A percentile compares a stretch with the other conserved stretches of the same genome.
Conservation (phyloP, 768 basidiomycete species). For the Ephemerocybe angulata region DNA sequence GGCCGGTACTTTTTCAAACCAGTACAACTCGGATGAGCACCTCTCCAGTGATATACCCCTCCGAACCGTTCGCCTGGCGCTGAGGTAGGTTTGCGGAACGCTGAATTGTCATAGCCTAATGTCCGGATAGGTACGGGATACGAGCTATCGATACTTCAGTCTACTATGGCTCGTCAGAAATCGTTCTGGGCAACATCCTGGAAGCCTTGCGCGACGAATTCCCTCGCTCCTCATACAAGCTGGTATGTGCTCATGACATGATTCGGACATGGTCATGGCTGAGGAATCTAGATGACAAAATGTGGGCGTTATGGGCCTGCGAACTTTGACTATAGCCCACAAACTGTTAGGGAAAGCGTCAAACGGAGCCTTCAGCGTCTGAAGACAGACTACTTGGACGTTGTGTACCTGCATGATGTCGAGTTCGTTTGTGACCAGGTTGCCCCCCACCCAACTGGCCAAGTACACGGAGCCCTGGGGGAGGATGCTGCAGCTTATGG, state of each 20-base stretch:
- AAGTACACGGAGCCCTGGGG: constrained; percentile 52
- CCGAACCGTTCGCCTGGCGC: constrained; percentile 67
- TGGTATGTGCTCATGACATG: constrained; percentile 42
- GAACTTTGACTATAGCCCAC: constrained; percentile 72
- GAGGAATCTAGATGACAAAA: constrained; percentile 66
- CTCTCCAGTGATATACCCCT: constrained; percentile 55
- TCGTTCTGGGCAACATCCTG: constrained; percentile 66
- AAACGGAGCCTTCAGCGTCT: constrained; percentile 63
- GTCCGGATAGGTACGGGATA: constrained; percentile 65
- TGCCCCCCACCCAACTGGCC: constrained; percentile 47
- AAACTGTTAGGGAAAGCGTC: constrained; percentile 62
- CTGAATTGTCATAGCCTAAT: constrained; percentile 1
- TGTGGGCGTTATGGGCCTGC: constrained; percentile 71
- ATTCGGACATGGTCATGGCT: background rate
- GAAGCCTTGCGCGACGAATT: constrained; percentile 60
- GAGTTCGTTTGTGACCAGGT: constrained; percentile 67
- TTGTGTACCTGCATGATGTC: constrained; percentile 80
- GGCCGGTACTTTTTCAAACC: constrained; percentile 62
- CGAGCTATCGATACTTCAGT: constrained; percentile 78
- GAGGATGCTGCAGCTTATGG: constrained; percentile 62
- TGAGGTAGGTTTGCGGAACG: constrained; percentile 49
- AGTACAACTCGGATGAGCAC: constrained; percentile 62
- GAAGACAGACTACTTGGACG: constrained; percentile 74
- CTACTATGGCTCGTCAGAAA: constrained; percentile 79
- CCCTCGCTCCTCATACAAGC: constrained; percentile 71